These are phyloP conservation scores for Geotrichum cucujoidarum DNA, from an alignment of 1,139 yeast species.

Conservation along the genomic window DNA sequence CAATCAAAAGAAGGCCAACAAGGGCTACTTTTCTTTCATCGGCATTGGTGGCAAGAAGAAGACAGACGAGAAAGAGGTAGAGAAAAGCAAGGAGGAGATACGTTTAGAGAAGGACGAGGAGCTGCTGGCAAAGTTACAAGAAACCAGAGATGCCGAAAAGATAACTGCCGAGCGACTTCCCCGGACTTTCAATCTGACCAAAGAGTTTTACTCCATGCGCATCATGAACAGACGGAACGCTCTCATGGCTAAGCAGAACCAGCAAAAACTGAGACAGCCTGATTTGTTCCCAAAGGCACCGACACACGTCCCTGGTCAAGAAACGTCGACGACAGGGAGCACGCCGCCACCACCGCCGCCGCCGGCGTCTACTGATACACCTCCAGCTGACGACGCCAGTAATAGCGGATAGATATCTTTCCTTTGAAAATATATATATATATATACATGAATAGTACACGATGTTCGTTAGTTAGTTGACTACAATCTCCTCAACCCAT, in stretches of 20 bases:
- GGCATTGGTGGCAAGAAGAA: constrained; percentile 18
- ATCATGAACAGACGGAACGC: constrained; percentile 43
- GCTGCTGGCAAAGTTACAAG: constrained; percentile 24
- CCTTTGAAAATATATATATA: too few relatives aligned
- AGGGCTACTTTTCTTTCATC: constrained; percentile 10
- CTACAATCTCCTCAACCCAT: constrained; percentile 74
- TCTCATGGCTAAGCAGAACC: constrained; percentile 40
- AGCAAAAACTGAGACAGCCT: constrained; percentile 43
- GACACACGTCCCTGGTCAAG: constrained; percentile 27
- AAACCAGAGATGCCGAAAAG: constrained; percentile 20
- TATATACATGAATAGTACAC: not conserved
- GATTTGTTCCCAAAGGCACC: constrained; percentile 59
- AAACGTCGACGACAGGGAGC: too few relatives aligned
- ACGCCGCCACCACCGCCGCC: not conserved
- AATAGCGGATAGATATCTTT: too few relatives aligned
- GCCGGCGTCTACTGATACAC: not conserved
- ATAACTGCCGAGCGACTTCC: constrained; percentile 39
- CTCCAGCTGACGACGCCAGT: too few relatives aligned
- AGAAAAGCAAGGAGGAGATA: constrained; percentile 19
- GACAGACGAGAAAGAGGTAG: constrained; percentile 25
- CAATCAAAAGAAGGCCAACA: constrained; percentile 11
- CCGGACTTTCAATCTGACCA: constrained; percentile 48
- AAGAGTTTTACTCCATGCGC: constrained; percentile 51
- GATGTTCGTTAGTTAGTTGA: constrained; percentile 40
- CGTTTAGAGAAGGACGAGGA: constrained; percentile 22